A percentile compares a stretch with the other conserved stretches of the same genome.
Conservation (phyloP, 306 rosid genomes). For the Fragaria nilgerrensis region DNA sequence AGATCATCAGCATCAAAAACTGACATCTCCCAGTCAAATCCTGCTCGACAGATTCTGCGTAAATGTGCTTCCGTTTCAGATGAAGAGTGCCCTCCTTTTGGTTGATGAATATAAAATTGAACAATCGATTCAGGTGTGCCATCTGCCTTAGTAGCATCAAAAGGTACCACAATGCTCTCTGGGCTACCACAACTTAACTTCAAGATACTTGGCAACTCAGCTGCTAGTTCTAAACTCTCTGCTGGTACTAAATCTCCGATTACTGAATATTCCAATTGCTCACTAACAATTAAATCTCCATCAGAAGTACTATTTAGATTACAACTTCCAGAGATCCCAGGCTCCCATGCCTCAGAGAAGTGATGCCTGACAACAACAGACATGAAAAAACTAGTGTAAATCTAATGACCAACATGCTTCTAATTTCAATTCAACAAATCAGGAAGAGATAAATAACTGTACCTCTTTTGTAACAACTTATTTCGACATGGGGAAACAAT, state of each 20-base stretch:
- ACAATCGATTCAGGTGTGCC: neutral
- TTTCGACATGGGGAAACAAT: constrained; percentile 18
- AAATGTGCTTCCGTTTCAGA: constrained; percentile 25
- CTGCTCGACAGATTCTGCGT: constrained; percentile 12
- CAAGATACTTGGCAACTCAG: constrained; percentile 27
- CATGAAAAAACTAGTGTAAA: neutral
- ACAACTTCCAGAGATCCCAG: constrained; percentile 5
- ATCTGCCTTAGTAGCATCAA: neutral
- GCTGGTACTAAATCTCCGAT: neutral
- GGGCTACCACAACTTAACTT: constrained; percentile 33
- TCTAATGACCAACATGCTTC: neutral
- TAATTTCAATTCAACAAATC: neutral
- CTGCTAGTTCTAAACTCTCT: constrained; percentile 11
- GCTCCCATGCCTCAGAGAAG: constrained; percentile 13
- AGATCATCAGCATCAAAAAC: constrained; percentile 23
- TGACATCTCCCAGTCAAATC: constrained; percentile 16
- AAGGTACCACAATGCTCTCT: constrained; percentile 6
- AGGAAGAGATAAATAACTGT: neutral
- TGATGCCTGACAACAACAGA: constrained; percentile 27
- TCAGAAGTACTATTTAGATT: neutral
- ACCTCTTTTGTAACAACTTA: constrained; percentile 30
- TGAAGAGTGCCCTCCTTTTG: constrained; percentile 15
- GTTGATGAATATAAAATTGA: neutral
- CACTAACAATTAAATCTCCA: constrained; percentile 4
- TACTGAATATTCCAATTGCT: constrained; percentile 12